Evolutionary conservation across 164 flowering plant species (phyloP).

Genomic region (Dillenia suffruticosa): DNA sequence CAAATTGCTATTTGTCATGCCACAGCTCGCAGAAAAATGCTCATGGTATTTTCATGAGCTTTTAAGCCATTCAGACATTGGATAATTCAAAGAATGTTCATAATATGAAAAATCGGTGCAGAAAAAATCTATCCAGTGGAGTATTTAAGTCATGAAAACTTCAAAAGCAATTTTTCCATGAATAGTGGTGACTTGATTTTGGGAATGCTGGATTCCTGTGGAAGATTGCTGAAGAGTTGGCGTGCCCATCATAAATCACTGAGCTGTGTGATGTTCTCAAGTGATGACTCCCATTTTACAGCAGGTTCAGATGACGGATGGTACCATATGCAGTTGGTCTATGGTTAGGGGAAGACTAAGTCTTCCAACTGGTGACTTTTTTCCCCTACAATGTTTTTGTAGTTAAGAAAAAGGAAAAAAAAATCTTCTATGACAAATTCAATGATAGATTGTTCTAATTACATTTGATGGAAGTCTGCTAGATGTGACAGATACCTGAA

Average conservation of each 20-base stretch:
- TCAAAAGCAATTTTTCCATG: too few species aligned
- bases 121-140: background rate
- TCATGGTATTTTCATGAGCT: too few species aligned
- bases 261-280: constrained; percentile 39
- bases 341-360: constrained; percentile 34
- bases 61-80: too few species aligned
- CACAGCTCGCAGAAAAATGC: too few species aligned
- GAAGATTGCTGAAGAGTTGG: constrained; percentile 52
- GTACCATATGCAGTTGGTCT: constrained; percentile 43
- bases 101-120: too few species aligned
- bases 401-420: too few species aligned
- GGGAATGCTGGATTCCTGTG: constrained; percentile 33
- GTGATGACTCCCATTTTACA: constrained; percentile 48
- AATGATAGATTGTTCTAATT: constrained; percentile 12
- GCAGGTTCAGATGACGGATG: constrained; percentile 56
- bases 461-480: constrained; percentile 40
- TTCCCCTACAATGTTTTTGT: background rate
- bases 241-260: constrained; percentile 38
- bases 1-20: too few species aligned
- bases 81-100: too few species aligned
- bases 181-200: too few species aligned
- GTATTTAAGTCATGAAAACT: too few species aligned
- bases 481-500: constrained; percentile 32
- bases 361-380: background rate
- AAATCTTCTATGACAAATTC: too few species aligned